Evolutionary conservation across 2,329 filamentous ascomycete genomes (phyloP).

Genomic region (Arthrinium puccinioides): DNA sequence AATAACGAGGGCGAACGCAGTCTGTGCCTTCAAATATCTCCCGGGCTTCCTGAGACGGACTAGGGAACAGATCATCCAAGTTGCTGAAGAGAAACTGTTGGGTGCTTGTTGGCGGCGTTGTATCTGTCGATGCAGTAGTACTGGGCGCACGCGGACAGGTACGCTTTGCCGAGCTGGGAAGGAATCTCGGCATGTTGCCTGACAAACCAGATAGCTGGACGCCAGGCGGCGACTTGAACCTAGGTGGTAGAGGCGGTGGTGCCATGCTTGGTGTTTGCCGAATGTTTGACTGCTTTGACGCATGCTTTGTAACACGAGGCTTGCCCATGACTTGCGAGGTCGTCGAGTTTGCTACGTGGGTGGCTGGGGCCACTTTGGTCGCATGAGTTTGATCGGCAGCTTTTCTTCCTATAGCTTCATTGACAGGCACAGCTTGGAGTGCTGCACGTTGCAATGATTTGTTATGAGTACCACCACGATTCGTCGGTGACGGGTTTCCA

Average conservation of each 20-base stretch:
- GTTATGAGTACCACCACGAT: too few species aligned
- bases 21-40: constrained; percentile 44
- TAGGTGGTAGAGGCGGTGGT: constrained; percentile 17
- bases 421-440: neutral
- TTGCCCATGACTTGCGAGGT: neutral
- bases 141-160: too few species aligned
- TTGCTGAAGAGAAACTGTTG: constrained; percentile 43
- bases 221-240: constrained; percentile 13
- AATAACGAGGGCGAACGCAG: too few species aligned
- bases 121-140: neutral
- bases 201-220: constrained; percentile 1
- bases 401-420: neutral
- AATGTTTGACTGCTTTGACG: neutral
- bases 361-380: neutral
- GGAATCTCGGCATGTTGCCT: constrained; percentile 11
- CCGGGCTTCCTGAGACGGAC: constrained; percentile 46
- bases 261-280: constrained; percentile 10
- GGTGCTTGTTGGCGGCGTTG: constrained; percentile 31
- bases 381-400: neutral
- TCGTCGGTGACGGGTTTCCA: too few species aligned
- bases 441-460: neutral
- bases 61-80: constrained; percentile 47
- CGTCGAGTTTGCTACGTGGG: neutral
- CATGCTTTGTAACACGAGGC: neutral
- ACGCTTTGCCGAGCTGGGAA: constrained; percentile 11